Evolutionary conservation across 257 asterid species (phyloP), one percentile per base, ranked within the genome.

Genomic region (Forsythia viridissima): DNA sequence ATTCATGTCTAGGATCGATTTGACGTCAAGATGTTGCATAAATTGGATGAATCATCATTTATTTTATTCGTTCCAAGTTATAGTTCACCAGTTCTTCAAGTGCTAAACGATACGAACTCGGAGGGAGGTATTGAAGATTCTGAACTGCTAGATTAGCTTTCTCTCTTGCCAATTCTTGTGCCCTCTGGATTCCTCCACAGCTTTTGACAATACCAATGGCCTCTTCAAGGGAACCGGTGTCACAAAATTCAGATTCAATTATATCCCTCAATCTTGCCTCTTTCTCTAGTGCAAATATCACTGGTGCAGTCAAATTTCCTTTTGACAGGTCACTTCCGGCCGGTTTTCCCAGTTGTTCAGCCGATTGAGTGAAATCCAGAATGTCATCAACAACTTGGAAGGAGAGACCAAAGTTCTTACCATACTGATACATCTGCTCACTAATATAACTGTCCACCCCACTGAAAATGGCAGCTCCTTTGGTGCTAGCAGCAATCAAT

Each of bases 251-350:
- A 5, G 92, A 85, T 76, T 92, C 98, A 0, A 94, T 94, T 6
- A 94, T 87, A 3, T 90, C 96, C 88, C 96, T 84, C 59, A 94
- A 89, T 51, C 82, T 88, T 4, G 86, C 77, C 34, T 91, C 96
- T 75, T 87, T 87, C 81, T 93, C 89, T 24, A 94, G 83, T 7
- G 98, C 97, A 39, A 88, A 94, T 72, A 92, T 92, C 0, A 91
- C 98, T 0, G 98, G 98, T n/a, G 98, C 98, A 41, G 98, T 93
- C 77, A 93, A 77, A 70, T 89, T 94, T 73, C 98, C 98, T 71
- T 90, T 92, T 1, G 92, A 94, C 13, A 94, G 76, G 86, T 94
- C 98, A 63, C 94, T 94, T 12, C 92, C 98, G 4, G 98, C 97
- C 8, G 98, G 98, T 80, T 94, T 94, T 4, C 98, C 98, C 57